Evolutionary conservation across 495 filamentous ascomycete species (phyloP).

Genomic region (Cercophora sp.): DNA sequence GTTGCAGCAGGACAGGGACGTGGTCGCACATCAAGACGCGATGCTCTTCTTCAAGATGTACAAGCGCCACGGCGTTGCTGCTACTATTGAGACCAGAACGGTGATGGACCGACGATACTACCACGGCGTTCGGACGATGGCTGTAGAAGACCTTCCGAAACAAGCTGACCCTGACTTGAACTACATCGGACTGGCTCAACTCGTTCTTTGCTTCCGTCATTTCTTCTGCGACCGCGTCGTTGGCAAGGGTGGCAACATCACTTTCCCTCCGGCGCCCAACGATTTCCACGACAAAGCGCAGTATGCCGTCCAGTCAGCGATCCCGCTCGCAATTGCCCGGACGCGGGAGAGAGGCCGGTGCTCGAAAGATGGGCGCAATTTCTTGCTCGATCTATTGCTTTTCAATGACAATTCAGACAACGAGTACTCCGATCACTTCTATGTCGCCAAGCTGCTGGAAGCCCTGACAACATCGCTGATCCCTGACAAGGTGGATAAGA

Average conservation of each 20-base stretch:
- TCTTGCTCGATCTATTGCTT: conserved; percentile 80
- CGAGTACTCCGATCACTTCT: conserved; percentile 79
- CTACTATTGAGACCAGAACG: conserved; percentile 81
- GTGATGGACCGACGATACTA: conserved; percentile 91
- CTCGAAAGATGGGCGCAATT: conserved; percentile 67
- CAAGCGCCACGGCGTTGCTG: conserved; percentile 65
- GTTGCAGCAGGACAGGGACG: conserved; percentile 93
- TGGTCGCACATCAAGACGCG: conserved; percentile 85
- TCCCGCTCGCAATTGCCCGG: conserved; percentile 72
- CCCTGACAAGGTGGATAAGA: conserved; percentile 50
- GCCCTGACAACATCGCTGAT: conserved; percentile 75
- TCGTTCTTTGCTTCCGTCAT: conserved; percentile 78
- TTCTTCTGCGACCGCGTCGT: conserved; percentile 70
- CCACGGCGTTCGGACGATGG: conserved; percentile 81
- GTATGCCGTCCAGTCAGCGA: conserved; percentile 77
- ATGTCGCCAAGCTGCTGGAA: conserved; percentile 75
- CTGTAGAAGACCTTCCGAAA: conserved; percentile 67
- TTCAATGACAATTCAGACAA: conserved; percentile 94
- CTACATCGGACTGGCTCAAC: conserved; percentile 79
- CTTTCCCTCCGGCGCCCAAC: conserved; percentile 74
- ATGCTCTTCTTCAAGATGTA: conserved; percentile 43
- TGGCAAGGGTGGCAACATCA: conserved; percentile 38
- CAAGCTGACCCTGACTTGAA: conserved; percentile 60
- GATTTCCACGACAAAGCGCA: conserved; percentile 81
- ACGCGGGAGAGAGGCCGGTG: conserved; percentile 76